A percentile compares a stretch with the other conserved stretches of the same genome.
Conservation (phyloP, 192 early-diverging fungal species). For the Backusella macrospora region DNA sequence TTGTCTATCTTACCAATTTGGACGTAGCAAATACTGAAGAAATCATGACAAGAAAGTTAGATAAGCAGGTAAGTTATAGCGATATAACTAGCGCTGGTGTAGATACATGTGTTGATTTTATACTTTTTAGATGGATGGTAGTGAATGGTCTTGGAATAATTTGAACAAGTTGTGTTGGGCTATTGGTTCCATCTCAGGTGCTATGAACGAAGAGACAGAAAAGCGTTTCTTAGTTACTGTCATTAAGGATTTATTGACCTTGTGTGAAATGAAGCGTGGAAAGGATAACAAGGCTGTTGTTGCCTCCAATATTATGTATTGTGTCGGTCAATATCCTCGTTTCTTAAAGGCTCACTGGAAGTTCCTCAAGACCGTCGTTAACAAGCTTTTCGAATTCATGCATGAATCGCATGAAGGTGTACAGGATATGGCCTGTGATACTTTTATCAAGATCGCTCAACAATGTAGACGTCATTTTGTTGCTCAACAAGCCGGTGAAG, state of each 20-base stretch:
- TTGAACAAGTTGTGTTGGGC: conserved; percentile 99
- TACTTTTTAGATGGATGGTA: conserved; percentile 78
- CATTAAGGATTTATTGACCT: conserved; percentile 95
- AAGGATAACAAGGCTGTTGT: conserved; percentile 99
- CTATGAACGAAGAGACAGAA: conserved; percentile 96
- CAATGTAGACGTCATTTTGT: conserved; percentile 98
- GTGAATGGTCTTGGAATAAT: conserved; percentile 98
- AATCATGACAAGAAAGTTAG: conserved; percentile 95
- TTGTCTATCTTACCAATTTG: conserved; percentile 97
- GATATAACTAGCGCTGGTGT: no score
- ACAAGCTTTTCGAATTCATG: conserved; percentile 99
- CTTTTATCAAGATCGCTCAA: conserved; percentile 98
- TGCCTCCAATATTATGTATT: conserved; percentile 99
- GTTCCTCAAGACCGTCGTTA: conserved; percentile 99
- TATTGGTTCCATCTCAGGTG: conserved; percentile 97
- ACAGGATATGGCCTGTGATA: conserved; percentile 99
- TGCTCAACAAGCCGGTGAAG: conserved; percentile 87
- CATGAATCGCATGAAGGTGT: conserved; percentile 99
- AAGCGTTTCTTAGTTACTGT: conserved; percentile 97
- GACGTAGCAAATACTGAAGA: conserved; percentile 92
- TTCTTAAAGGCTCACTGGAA: conserved; percentile 99
- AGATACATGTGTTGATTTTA: conserved; percentile 18
- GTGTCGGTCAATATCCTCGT: conserved; percentile 99
- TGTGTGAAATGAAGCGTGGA: conserved; percentile 97
- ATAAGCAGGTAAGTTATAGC: conserved; percentile 66